Conservation (phyloP, 495 filamentous ascomycete species). For the Hamigera avellanea region DNA sequence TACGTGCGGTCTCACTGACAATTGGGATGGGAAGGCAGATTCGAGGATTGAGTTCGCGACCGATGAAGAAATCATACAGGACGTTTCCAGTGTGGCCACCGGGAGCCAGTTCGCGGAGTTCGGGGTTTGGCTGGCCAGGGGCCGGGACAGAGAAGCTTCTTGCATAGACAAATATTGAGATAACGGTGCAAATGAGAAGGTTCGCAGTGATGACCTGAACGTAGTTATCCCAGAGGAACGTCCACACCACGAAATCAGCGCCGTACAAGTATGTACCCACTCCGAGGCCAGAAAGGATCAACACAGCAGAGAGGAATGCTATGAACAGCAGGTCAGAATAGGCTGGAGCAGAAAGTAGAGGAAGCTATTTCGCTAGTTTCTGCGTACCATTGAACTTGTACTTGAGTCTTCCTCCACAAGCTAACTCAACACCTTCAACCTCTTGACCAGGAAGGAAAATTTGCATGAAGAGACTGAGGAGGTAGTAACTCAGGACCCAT, state of each 20-base stretch:
- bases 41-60: conserved; percentile 91
- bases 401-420: conserved; percentile 60
- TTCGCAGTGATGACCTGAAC: conserved; percentile 74
- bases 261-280: conserved; percentile 68
- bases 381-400: conserved; percentile 80
- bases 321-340: conserved; percentile 5
- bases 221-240: conserved; percentile 86
- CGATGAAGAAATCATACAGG: conserved; percentile 95
- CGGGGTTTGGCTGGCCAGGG: conserved; percentile 45
- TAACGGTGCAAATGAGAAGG: conserved; percentile 54
- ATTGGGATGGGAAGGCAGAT: conserved; percentile 66
- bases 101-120: conserved; percentile 64
- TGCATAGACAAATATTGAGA: conserved; percentile 69
- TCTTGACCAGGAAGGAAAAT: conserved; percentile 67
- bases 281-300: conserved; percentile 53
- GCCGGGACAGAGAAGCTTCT: conserved; percentile 66
- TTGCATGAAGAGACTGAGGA: conserved; percentile 63
- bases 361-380: too few species aligned
- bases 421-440: conserved; percentile 55
- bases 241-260: conserved; percentile 77
- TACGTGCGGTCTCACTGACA: conserved; percentile 32
- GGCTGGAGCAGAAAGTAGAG: too few species aligned
- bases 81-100: conserved; percentile 77
- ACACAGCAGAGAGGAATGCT: conserved; percentile 70
- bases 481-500: conserved; percentile 68